Conservation (phyloP, 805 yeast species). For the Torulaspora maleeae region DNA sequence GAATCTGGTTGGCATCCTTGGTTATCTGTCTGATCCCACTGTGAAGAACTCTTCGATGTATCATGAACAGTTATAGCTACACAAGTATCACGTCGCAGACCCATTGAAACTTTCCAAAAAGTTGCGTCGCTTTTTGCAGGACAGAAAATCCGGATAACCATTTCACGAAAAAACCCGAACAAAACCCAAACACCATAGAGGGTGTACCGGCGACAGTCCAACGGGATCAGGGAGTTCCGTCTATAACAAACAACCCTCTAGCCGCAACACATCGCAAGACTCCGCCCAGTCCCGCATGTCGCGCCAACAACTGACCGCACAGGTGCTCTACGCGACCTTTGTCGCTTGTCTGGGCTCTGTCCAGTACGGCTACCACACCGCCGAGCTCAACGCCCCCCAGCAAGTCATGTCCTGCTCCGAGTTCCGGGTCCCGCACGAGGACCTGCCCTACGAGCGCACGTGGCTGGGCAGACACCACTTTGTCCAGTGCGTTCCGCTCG, state of each 20-base stretch:
- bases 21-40: conserved; percentile 8
- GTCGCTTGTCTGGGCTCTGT: conserved; percentile 73
- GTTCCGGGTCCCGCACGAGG: conserved; percentile 22
- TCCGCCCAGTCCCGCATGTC: not conserved
- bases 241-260: not conserved
- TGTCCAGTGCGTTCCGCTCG: conserved; percentile 55
- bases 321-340: conserved; percentile 43
- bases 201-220: not conserved
- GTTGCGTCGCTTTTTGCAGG: not conserved
- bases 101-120: not conserved
- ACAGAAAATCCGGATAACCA: no score
- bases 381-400: conserved; percentile 90
- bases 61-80: not conserved
- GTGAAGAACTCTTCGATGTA: not conserved
- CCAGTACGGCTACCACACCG: conserved; percentile 93
- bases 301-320: conserved; percentile 10
- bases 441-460: conserved; percentile 20
- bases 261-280: not conserved
- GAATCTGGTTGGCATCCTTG: conserved; percentile 95
- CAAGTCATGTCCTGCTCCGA: conserved; percentile 56
- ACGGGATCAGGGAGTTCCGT: not conserved
- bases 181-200: not conserved
- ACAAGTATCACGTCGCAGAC: not conserved
- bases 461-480: conserved; percentile 44
- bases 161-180: no score